Conservation (phyloP, 2,329 filamentous ascomycete genomes). For the Xenoacremonium recifei region DNA sequence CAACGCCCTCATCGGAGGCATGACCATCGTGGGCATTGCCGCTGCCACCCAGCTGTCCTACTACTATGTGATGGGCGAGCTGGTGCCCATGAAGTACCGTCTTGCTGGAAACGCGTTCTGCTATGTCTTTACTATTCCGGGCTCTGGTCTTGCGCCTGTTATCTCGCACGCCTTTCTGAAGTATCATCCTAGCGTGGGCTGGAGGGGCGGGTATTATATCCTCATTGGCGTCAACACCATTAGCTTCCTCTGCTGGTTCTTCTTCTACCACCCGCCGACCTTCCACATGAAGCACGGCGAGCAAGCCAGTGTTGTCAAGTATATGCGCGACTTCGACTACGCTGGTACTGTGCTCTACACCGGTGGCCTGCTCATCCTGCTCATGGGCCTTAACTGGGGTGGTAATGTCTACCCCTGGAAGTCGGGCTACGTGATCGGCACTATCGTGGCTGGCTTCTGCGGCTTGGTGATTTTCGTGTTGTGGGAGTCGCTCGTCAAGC, state of each 20-base stretch:
- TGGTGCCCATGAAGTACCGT: constrained; percentile 37
- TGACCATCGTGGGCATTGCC: constrained; percentile 35
- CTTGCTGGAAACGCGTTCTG: constrained; percentile 30
- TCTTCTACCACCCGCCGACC: constrained; percentile 34
- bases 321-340: constrained; percentile 31
- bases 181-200: constrained; percentile 23
- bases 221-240: constrained; percentile 27
- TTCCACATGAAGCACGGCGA: constrained; percentile 29
- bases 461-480: constrained; percentile 23
- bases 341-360: constrained; percentile 29
- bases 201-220: constrained; percentile 29
- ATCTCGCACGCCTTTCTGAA: constrained; percentile 26
- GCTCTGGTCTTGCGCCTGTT: constrained; percentile 26
- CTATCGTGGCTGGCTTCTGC: constrained; percentile 26
- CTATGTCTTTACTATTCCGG: constrained; percentile 31
- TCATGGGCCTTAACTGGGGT: constrained; percentile 32
- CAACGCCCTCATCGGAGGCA: constrained; percentile 35
- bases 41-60: constrained; percentile 36
- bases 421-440: constrained; percentile 27
- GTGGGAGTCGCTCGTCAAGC: constrained; percentile 24
- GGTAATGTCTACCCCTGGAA: constrained; percentile 32
- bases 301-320: constrained; percentile 19
- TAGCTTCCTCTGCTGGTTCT: constrained; percentile 26
- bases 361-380: constrained; percentile 28
- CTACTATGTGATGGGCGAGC: constrained; percentile 35